These are phyloP conservation scores for Tricladium varicosporioides DNA, from an alignment of 2,329 filamentous ascomycete species.

Conservation along the genomic window DNA sequence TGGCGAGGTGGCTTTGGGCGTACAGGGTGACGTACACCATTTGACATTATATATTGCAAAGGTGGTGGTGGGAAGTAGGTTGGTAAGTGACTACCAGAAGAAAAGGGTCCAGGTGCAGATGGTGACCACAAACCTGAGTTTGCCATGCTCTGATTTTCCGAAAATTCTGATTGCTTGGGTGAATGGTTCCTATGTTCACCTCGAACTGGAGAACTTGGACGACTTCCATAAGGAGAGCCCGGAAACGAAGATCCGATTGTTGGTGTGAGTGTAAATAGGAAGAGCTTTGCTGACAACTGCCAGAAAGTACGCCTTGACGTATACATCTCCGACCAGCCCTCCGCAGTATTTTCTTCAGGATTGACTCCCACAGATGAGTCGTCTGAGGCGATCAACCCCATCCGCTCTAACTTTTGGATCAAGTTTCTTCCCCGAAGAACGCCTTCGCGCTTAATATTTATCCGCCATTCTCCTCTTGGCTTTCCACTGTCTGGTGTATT, in stretches of 20 bases:
- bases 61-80: conserved; percentile 88
- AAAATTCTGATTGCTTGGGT: conserved; percentile 30
- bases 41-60: conserved; percentile 75
- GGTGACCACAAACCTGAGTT: conserved; percentile 37
- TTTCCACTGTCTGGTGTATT: conserved; percentile 66
- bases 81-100: conserved; percentile 79
- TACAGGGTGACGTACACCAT: conserved; percentile 78
- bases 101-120: conserved; percentile 63
- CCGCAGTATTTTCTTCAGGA: conserved; percentile 57
- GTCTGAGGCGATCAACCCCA: conserved; percentile 78
- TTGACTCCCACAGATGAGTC: conserved; percentile 72
- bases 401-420: conserved; percentile 86
- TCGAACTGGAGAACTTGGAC: conserved; percentile 50
- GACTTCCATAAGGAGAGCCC: conserved; percentile 51
- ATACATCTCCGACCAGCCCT: conserved; percentile 78
- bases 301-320: conserved; percentile 80
- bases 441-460: conserved; percentile 83
- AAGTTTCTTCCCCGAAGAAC: conserved; percentile 79
- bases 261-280: conserved; percentile 80
- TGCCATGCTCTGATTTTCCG: conserved; percentile 40
- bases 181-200: conserved; percentile 35
- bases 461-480: conserved; percentile 82
- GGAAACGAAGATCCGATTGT: conserved; percentile 38
- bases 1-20: conserved; percentile 86
- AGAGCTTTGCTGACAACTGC: conserved; percentile 85